A percentile compares a stretch with the other conserved stretches of the same genome.
These are phyloP conservation scores for Leishmania major DNA, from an alignment of 208 protist genomes.

Conservation along the genomic window DNA sequence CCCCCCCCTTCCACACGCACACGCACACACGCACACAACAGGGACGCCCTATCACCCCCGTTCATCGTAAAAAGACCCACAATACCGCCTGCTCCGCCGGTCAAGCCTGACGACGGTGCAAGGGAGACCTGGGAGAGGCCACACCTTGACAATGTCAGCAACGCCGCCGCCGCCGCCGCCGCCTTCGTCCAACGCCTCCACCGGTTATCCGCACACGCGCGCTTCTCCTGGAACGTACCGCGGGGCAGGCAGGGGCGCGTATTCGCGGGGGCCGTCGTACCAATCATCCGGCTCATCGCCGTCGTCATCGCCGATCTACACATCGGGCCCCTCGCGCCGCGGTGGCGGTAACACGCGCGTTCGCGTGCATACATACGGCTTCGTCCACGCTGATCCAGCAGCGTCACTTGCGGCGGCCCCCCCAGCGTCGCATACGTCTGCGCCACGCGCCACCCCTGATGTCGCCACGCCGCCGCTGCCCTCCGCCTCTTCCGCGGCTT, in stretches of 20 bases:
- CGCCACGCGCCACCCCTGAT: neutral
- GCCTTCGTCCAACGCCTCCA: neutral
- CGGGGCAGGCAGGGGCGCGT: neutral
- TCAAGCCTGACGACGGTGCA: neutral
- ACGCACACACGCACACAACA: neutral
- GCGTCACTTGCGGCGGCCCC: neutral
- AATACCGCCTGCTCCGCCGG: neutral
- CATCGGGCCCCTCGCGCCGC: neutral
- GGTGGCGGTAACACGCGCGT: neutral
- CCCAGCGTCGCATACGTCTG: neutral
- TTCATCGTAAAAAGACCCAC: neutral
- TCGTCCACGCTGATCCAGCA: neutral
- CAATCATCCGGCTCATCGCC: neutral
- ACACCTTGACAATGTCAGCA: constrained; percentile 4
- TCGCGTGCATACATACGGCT: neutral
- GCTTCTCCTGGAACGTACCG: neutral
- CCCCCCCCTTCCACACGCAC: no score
- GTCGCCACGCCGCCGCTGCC: neutral
- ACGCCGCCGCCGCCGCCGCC: constrained; percentile 19
- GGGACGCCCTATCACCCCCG: neutral
- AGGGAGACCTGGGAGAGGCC: neutral
- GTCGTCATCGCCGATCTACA: neutral
- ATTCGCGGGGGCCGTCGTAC: neutral
- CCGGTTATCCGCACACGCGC: neutral
- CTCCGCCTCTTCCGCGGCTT: neutral